Base-by-base conservation (phyloP, 2,329 filamentous ascomycete species). In the Dactylellina haptotyla region DNA sequence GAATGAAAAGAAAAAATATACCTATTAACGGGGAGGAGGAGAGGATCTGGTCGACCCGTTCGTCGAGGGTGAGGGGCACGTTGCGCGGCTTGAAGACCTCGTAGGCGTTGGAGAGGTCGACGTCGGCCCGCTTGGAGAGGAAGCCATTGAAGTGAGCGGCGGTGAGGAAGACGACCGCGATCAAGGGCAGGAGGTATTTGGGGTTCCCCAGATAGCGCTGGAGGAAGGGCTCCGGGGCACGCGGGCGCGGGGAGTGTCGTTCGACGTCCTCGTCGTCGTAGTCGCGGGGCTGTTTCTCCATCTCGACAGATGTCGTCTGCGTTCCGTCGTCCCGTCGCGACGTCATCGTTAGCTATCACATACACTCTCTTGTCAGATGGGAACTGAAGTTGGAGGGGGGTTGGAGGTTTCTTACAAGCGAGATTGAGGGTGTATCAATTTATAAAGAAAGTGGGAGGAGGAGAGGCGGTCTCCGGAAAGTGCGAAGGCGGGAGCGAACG, bases 11-110 rank as follows among this genome's bases (percentile, higher is more conserved):
- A 2, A 1, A 57, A 18, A 12, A 37, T 2, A 4, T 61, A 76
- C 75, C 75, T 59, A 77, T 77, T 5, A 77, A 48, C 1, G 76
- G 76, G 2, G 75, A 66, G 6, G 54, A 54, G 37, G 45, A 28
- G n/a, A 77, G 43, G 23, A 77, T 77, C 10, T 53, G 26, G 14
- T 76, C 69, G 28, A 73, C 75, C 2, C 76, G 58, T 16, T 77
- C 50, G 8, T 73, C 62, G 4, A 75, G 25, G n/a, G 43, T 59
- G 5, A 54, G 18, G 32, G 51, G 57, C 1, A 57, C 18, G 16
- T 25, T 32, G 5, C 43, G 37, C 12, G 58, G 59, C 16, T 25
- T 34, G 53, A 64, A 64, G 34, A 72, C 46, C 66, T 72, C 67
- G 54, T 46, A 59, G 45, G 67, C 45, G 46, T 58, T 53, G 1